Evolutionary conservation across 768 basidiomycete genomes (phyloP).

Genomic region (Hypsizygus marmoreus): DNA sequence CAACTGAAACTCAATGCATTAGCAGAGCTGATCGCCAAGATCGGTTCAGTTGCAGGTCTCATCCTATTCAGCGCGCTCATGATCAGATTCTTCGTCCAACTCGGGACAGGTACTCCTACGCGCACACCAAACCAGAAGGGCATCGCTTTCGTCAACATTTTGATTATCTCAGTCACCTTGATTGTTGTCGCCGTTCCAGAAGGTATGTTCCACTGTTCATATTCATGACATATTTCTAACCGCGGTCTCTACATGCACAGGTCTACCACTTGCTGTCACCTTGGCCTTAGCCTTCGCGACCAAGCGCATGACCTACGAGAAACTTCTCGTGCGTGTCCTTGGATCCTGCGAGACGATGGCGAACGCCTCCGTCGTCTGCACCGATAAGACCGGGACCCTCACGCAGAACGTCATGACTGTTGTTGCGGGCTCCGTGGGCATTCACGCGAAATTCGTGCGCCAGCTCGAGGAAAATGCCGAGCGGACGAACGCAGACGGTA

Average conservation of each 20-base stretch:
- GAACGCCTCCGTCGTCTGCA: slow-evolving; percentile 93
- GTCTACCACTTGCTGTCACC: slow-evolving; percentile 93
- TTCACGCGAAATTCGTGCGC: slow-evolving; percentile 92
- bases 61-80: slow-evolving; percentile 81
- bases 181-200: slow-evolving; percentile 52
- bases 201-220: slow-evolving; percentile 28
- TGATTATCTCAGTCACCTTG: slow-evolving; percentile 92
- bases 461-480: slow-evolving; percentile 69
- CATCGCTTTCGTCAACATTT: slow-evolving; percentile 86
- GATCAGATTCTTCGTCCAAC: slow-evolving; percentile 94
- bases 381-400: slow-evolving; percentile 95
- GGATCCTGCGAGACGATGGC: slow-evolving; percentile 99
- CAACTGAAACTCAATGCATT: slow-evolving; percentile 91
- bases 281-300: slow-evolving; percentile 97
- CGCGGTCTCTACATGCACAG: slow-evolving; percentile 35
- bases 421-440: slow-evolving; percentile 92
- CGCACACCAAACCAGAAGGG: slow-evolving; percentile 81
- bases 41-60: slow-evolving; percentile 81
- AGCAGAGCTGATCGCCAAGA: slow-evolving; percentile 94
- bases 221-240: background rate
- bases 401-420: slow-evolving; percentile 96
- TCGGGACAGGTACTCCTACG: slow-evolving; percentile 59
- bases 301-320: slow-evolving; percentile 96
- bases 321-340: slow-evolving; percentile 92
- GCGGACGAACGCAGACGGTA: slow-evolving; percentile 72